Percentiles rank a stretch among this genome's conserved stretches.
These are phyloP conservation scores for Candida jianshihensis DNA, from an alignment of 805 yeast genomes.

Conservation along the genomic window DNA sequence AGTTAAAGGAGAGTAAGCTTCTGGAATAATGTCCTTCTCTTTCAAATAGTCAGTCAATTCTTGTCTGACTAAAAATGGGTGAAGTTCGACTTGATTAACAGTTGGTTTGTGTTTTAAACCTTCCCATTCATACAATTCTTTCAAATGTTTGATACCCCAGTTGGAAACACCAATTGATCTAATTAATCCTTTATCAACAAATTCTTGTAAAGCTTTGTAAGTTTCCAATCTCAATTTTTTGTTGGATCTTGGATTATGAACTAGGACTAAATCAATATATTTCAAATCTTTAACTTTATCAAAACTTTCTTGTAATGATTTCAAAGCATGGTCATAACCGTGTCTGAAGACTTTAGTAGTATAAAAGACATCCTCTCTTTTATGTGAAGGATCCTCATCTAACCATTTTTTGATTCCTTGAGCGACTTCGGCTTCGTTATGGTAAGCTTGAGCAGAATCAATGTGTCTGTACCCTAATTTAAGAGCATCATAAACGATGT, in stretches of 20 bases:
- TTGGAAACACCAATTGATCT: conserved; percentile 71
- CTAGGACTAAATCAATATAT: conserved; percentile 63
- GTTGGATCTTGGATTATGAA: conserved; percentile 57
- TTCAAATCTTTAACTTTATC: conserved; percentile 41
- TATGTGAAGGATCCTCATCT: conserved; percentile 43
- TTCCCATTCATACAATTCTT: conserved; percentile 51
- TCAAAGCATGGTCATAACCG: conserved; percentile 47
- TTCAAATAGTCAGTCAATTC: conserved; percentile 35
- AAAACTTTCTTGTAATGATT: conserved; percentile 50
- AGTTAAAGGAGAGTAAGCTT: conserved; percentile 76
- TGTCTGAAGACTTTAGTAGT: conserved; percentile 18
- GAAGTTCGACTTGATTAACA: conserved; percentile 73
- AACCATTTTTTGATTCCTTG: conserved; percentile 44
- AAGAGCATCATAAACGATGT: conserved; percentile 45
- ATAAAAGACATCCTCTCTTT: conserved; percentile 43
- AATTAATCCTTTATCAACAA: conserved; percentile 48
- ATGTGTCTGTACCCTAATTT: conserved; percentile 62
- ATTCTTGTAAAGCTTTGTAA: conserved; percentile 70
- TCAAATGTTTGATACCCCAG: conserved; percentile 51
- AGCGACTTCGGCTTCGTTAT: conserved; percentile 67
- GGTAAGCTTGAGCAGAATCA: conserved; percentile 64
- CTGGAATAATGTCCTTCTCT: conserved; percentile 38
- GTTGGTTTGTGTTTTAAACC: conserved; percentile 50
- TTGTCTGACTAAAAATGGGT: conserved; percentile 54
- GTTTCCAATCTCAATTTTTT: conserved; percentile 46